Base-by-base conservation (phyloP, 345 rosid species). In the Cardamine chenopodiifolia region DNA sequence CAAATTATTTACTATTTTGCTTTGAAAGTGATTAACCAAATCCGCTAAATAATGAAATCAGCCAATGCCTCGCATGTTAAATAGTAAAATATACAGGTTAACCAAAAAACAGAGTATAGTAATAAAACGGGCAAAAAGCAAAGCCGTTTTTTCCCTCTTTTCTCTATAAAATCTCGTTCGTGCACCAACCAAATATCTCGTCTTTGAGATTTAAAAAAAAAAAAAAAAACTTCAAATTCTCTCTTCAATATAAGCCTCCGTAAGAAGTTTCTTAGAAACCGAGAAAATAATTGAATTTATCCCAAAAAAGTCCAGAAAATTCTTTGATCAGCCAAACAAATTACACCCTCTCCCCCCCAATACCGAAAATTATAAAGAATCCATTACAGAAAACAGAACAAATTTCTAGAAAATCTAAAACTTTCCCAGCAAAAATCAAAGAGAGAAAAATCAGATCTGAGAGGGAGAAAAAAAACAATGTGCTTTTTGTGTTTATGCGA, bases 401-500 rank as follows among this genome's bases (percentile, higher is more conserved):
- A 54, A 56, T 56, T 34, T 56, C 34, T 49, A 58, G 44, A 58
- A 48, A 58, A 28, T 5, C 31, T 35, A 64, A 54, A 65, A 14
- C 9, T n/a, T 28, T 3, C 35, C 9, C 5, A 18, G 17, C 10
- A 28, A 7, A 26, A 49, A 6, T 19, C 17, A 55, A 1, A 50
- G 12, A 39, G 56, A 75, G 45, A 68, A 39, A 25, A 47, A 5
- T 17, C 73, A 72, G 68, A 70, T 63, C 66, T 55, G 63, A 70
- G 45, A 37, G 14, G 11, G 40, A 35, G 13, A 12, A 12, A n/a
- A 18, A 66, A 28, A 26, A 60, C 17, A 52, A 90, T 93, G 98
- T 83, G 97, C 77, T 22, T 86, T 37, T 82, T 73, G 79, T 82
- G 81, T 62, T 68, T 87, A 39, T 89, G 91, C 22, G 82, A 85